phyloP scores from a whole-genome alignment of 2,329 filamentous ascomycete genomes.

The Aspergillus clavatus region DNA sequence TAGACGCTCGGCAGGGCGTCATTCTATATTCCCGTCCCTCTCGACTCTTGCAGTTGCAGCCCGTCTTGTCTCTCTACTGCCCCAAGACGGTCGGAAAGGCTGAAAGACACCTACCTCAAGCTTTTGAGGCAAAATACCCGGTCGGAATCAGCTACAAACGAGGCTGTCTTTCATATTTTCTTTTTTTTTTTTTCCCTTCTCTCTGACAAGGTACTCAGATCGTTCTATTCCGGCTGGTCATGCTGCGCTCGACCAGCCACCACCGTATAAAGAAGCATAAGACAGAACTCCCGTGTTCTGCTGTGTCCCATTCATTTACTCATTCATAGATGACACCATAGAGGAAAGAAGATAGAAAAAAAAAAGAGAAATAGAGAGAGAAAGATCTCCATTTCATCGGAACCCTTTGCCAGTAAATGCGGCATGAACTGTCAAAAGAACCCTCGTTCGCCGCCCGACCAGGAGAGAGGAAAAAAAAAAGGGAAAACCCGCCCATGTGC shows the following conservation, averaged over 20 bases:
- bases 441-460: conserved; percentile 4
- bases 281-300: conserved; percentile 27
- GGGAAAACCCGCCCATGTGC: conserved; percentile 2
- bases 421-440: background rate
- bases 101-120: too few relatives aligned
- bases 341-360: conserved; percentile 13
- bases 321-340: conserved; percentile 20
- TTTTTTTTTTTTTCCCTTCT: too few relatives aligned
- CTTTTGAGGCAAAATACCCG: too few relatives aligned
- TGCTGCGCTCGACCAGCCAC: background rate
- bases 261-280: conserved; percentile 14
- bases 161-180: too few relatives aligned
- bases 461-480: conserved; percentile 6
- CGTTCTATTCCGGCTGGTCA: too few relatives aligned
- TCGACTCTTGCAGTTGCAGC: too few relatives aligned
- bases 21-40: too few relatives aligned
- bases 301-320: conserved; percentile 30
- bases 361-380: conserved; percentile 8
- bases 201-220: too few relatives aligned
- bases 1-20: too few relatives aligned
- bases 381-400: conserved; percentile 6
- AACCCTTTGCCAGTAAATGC: conserved; percentile 3
- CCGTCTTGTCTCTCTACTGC: too few relatives aligned
- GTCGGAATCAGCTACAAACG: too few relatives aligned
- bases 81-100: too few relatives aligned